These are phyloP conservation scores for Zasmidium angulare DNA, from an alignment of 2,329 filamentous ascomycete species.

Conservation along the genomic window DNA sequence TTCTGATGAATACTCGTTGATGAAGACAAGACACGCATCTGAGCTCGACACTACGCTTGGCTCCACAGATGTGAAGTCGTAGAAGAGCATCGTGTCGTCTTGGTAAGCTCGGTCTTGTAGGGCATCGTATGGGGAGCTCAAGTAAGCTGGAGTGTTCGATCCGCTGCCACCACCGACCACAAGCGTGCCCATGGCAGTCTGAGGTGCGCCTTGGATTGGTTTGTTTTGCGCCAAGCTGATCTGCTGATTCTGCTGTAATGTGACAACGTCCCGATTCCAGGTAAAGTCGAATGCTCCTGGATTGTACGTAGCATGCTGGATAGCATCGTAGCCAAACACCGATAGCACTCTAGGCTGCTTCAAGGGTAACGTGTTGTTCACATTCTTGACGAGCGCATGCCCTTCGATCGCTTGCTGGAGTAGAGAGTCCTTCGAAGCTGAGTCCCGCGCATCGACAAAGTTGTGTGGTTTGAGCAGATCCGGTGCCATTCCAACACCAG, in stretches of 20 bases:
- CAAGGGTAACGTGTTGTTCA: slow-evolving; percentile 56
- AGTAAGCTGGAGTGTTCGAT: slow-evolving; percentile 34
- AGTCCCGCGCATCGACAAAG: slow-evolving; percentile 57
- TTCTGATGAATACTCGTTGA: slow-evolving; percentile 53
- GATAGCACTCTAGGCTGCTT: slow-evolving; percentile 53
- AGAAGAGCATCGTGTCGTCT: slow-evolving; percentile 59
- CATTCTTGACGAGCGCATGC: slow-evolving; percentile 65
- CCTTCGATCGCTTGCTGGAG: slow-evolving; percentile 62
- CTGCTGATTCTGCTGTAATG: slow-evolving; percentile 23
- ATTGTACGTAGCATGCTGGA: slow-evolving; percentile 32
- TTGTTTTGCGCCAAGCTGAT: slow-evolving; percentile 35
- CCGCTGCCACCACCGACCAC: slow-evolving; percentile 39
- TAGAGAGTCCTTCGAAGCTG: slow-evolving; percentile 49
- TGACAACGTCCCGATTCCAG: slow-evolving; percentile 28
- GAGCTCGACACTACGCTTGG: slow-evolving; percentile 50
- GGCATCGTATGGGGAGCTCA: slow-evolving; percentile 38
- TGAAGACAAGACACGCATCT: slow-evolving; percentile 55
- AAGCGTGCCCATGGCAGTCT: slow-evolving; percentile 32
- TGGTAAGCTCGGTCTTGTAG: slow-evolving; percentile 38
- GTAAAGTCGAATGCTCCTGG: slow-evolving; percentile 23
- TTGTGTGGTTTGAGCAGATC: slow-evolving; percentile 52
- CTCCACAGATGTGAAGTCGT: slow-evolving; percentile 54
- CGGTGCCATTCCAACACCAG: slow-evolving; percentile 53
- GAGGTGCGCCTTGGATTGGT: slow-evolving; percentile 27
- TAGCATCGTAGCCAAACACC: slow-evolving; percentile 62